phyloP scores from a whole-genome alignment of 805 yeast species.

The Tetrapisispora taiwanensis region DNA sequence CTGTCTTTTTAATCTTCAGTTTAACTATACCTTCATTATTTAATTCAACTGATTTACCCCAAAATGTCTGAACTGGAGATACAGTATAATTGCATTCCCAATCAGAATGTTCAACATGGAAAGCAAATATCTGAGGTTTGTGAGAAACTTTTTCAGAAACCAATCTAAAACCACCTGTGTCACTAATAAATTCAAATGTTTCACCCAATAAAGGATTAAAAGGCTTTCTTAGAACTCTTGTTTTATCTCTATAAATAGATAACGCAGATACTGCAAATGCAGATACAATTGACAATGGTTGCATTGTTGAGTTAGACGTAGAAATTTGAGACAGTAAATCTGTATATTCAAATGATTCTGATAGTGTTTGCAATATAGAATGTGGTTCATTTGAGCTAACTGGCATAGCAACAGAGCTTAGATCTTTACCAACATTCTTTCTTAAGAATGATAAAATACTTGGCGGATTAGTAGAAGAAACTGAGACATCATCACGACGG shows the following conservation, averaged over 20 bases:
- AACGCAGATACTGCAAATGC: constrained; percentile 72
- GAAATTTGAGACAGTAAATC: constrained; percentile 48
- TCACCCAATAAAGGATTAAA: constrained; percentile 93
- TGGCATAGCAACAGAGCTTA: constrained; percentile 82
- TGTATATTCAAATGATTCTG: constrained; percentile 74
- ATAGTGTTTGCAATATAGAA: constrained; percentile 64
- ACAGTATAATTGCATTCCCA: constrained; percentile 67
- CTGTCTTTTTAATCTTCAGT: constrained; percentile 46
- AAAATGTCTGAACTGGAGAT: constrained; percentile 74
- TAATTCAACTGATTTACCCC: constrained; percentile 90
- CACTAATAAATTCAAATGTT: constrained; percentile 81
- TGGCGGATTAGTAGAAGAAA: constrained; percentile 65
- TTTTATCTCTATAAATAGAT: constrained; percentile 62
- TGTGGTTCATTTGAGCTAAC: constrained; percentile 90
- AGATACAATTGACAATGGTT: constrained; percentile 54
- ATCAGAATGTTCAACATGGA: constrained; percentile 55
- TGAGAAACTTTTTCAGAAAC: constrained; percentile 82
- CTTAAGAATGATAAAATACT: constrained; percentile 69
- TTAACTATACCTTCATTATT: constrained; percentile 61
- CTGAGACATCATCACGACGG: constrained; percentile 50
- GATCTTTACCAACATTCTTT: constrained; percentile 87
- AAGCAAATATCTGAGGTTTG: constrained; percentile 72
- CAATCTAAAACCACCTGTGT: constrained; percentile 65
- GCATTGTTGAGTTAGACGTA: constrained; percentile 40
- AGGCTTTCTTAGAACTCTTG: constrained; percentile 76